These are phyloP conservation scores for Hansenula sp. DNA, from an alignment of 1,139 yeast genomes.

Conservation along the genomic window DNA sequence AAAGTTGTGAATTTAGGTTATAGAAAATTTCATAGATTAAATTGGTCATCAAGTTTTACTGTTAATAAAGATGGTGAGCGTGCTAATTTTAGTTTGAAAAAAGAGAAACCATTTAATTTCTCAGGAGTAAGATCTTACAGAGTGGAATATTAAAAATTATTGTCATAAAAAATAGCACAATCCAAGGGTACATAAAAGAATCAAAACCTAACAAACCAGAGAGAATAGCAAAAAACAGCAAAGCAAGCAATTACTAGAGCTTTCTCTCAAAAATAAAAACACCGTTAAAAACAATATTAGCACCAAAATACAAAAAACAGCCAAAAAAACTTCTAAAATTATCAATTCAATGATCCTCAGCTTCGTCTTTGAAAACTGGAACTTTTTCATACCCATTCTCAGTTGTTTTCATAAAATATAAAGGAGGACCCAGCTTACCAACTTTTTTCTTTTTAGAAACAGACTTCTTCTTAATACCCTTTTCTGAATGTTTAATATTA, in stretches of 20 bases:
- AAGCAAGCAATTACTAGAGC: too few relatives aligned
- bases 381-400: background rate
- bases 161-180: background rate
- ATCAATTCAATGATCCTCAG: background rate
- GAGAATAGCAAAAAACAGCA: too few relatives aligned
- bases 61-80: conserved; percentile 52
- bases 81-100: conserved; percentile 51
- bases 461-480: background rate
- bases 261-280: too few relatives aligned
- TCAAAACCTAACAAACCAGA: too few relatives aligned
- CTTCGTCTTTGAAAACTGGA: background rate
- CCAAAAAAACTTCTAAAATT: background rate
- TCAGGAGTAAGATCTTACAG: conserved; percentile 52
- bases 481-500: background rate
- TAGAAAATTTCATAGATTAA: conserved; percentile 56
- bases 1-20: conserved; percentile 53
- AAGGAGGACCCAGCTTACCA: background rate
- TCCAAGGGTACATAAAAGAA: background rate
- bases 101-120: conserved; percentile 75
- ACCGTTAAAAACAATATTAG: too few relatives aligned
- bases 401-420: background rate
- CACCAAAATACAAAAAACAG: background rate
- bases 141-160: conserved; percentile 5
- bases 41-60: conserved; percentile 62
- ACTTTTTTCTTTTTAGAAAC: background rate